phyloP scores from a whole-genome alignment of 73 alveolate species.

The Paraurostyla sp. region DNA sequence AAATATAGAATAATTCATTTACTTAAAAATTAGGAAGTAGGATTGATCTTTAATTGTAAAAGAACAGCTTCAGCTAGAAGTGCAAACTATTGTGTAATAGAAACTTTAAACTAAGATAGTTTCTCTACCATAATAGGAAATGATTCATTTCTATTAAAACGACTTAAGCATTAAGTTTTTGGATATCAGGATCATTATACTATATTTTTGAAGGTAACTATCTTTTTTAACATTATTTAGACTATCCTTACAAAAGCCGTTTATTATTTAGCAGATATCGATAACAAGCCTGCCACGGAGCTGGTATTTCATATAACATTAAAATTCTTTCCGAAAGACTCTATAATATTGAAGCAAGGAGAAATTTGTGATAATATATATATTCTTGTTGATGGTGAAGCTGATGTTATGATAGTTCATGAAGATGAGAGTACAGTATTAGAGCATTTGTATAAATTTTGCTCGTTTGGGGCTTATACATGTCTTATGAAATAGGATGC shows the following conservation, averaged over 20 bases:
- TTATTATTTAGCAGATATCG: background rate
- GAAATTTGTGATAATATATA: background rate
- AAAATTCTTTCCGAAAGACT: background rate
- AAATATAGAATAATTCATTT: background rate
- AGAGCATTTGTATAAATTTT: slow-evolving; percentile 1
- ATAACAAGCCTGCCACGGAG: slow-evolving; percentile 20
- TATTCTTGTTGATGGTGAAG: slow-evolving; percentile 26
- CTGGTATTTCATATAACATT: background rate
- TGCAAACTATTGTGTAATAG: slow-evolving; percentile 13
- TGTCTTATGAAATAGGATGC: background rate
- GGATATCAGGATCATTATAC: slow-evolving; percentile 15
- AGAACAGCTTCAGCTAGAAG: slow-evolving; percentile 47
- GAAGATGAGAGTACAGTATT: background rate
- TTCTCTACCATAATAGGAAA: background rate
- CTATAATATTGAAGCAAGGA: slow-evolving; percentile 15
- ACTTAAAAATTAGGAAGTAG: slow-evolving; percentile 10
- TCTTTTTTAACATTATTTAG: too few relatives aligned
- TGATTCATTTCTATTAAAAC: background rate
- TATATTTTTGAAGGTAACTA: background rate
- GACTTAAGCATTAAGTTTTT: background rate
- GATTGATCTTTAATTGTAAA: slow-evolving; percentile 5
- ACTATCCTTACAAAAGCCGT: background rate
- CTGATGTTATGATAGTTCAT: background rate
- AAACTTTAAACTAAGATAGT: background rate
- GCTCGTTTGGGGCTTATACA: slow-evolving; percentile 9